Evolutionary conservation across 2,329 filamentous ascomycete species (phyloP).

Genomic region (Oidium heveae): DNA sequence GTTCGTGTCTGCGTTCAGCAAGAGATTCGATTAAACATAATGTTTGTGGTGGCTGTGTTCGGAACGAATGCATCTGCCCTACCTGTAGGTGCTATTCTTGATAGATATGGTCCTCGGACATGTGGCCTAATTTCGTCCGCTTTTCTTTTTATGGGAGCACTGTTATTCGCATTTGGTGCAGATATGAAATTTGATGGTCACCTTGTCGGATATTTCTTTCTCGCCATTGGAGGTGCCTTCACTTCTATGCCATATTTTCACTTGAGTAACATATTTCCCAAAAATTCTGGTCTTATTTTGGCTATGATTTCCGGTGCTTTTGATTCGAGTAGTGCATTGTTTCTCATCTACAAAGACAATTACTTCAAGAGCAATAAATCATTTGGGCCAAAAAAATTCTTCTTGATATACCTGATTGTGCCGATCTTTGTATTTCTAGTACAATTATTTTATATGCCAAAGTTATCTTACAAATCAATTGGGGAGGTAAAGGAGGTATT

Average conservation of each 20-base stretch:
- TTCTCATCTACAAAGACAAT: slow-evolving; percentile 46
- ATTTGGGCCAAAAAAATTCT: slow-evolving; percentile 43
- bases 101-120: slow-evolving; percentile 54
- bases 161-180: slow-evolving; percentile 44
- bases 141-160: slow-evolving; percentile 42
- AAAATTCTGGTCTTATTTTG: slow-evolving; percentile 52
- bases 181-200: slow-evolving; percentile 47
- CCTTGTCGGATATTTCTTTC: slow-evolving; percentile 46
- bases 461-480: slow-evolving; percentile 58
- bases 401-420: slow-evolving; percentile 45
- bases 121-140: slow-evolving; percentile 47
- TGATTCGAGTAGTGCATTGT: slow-evolving; percentile 57
- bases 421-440: slow-evolving; percentile 38
- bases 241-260: slow-evolving; percentile 68
- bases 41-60: slow-evolving; percentile 80
- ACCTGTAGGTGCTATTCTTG: slow-evolving; percentile 63
- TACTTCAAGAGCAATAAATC: slow-evolving; percentile 31
- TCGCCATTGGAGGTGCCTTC: slow-evolving; percentile 58
- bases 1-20: slow-evolving; percentile 30
- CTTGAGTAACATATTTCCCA: slow-evolving; percentile 61
- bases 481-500: slow-evolving; percentile 58
- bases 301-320: slow-evolving; percentile 62
- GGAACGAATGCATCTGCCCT: slow-evolving; percentile 70
- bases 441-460: slow-evolving; percentile 49
- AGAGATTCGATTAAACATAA: slow-evolving; percentile 51